Evolutionary conservation across 2,329 filamentous ascomycete genomes (phyloP), one percentile per base, ranked within the genome.

Genomic region (Sporothrix inflata): DNA sequence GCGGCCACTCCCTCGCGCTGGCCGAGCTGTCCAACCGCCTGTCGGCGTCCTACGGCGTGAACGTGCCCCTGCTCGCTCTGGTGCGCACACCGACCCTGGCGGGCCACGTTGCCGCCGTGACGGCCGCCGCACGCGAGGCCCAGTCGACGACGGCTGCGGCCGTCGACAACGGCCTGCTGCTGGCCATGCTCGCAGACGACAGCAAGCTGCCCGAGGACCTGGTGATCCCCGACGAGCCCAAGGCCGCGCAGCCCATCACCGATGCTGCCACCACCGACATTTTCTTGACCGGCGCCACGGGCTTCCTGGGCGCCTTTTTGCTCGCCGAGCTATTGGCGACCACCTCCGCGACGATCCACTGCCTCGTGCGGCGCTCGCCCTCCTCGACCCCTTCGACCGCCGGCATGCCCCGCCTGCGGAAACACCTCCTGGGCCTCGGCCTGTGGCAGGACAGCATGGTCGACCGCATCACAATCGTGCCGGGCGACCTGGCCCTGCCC

Each of bases 401-500:
- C 1, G 91, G 90, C 75, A 89, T 94, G 78, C 90, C 92, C 3
- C 87, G 92, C 73, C 86, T 95, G 73, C 90, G 92, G 45, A 89
- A 89, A 78, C 94, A 94, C 77, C 82, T 94, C 24, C 86, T 94
- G n/a, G 92, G 94, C 75, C 83, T 94, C 21, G 92, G 92, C 1
- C 83, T 94, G 1, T 95, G 92, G 92, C 86, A 88, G 69, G 92
- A 94, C 77, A 88, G 87, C 0, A 90, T 94, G 77, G 89, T 94
- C 79, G 92, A 94, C 77, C 90, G 92, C 9, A 89, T 94, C 69
- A 90, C 94, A 77, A 88, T 94, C 45, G 81, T 94, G 9, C 89
- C 91, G 0, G 92, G 91, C 57, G 94, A 94, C 78, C 79, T 95
- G 57, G 88, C 91, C 6, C 85, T 90, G 47, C 89, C 88, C 77